Evolutionary conservation across 371 early-diverging fungal species (phyloP).

Genomic region (Apophysomyces trapeziformis): DNA sequence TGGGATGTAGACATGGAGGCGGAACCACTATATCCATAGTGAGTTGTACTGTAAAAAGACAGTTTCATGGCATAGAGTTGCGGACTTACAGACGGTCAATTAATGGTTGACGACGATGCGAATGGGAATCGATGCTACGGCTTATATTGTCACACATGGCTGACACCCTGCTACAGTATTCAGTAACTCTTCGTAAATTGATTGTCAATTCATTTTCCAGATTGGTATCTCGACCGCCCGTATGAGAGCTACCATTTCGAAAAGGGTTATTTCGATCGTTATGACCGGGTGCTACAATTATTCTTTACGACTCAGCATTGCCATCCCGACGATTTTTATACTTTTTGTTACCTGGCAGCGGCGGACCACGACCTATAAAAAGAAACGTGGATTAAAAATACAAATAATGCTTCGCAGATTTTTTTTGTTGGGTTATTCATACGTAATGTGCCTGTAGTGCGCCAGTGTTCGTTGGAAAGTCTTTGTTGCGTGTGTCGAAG

Average conservation of each 20-base stretch:
- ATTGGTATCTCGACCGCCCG: not conserved
- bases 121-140: not conserved
- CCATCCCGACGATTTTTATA: not conserved
- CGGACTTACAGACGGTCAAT: not conserved
- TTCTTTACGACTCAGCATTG: not conserved
- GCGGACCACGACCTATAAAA: not conserved
- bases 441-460: conserved; percentile 4
- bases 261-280: not conserved
- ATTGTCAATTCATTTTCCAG: not conserved
- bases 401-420: not conserved
- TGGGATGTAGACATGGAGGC: not conserved
- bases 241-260: not conserved
- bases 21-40: not conserved
- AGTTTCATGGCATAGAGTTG: no score
- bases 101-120: not conserved
- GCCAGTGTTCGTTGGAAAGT: not conserved
- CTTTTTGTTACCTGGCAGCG: not conserved
- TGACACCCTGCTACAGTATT: not conserved
- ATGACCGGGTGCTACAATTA: not conserved
- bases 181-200: not conserved
- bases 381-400: not conserved
- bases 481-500: not conserved
- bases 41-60: not conserved
- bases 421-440: not conserved
- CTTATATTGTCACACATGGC: not conserved